Percentiles rank a stretch among this genome's conserved stretches.
Evolutionary conservation across 345 rosid species (phyloP).

Genomic region (Eucalyptus coolabah): DNA sequence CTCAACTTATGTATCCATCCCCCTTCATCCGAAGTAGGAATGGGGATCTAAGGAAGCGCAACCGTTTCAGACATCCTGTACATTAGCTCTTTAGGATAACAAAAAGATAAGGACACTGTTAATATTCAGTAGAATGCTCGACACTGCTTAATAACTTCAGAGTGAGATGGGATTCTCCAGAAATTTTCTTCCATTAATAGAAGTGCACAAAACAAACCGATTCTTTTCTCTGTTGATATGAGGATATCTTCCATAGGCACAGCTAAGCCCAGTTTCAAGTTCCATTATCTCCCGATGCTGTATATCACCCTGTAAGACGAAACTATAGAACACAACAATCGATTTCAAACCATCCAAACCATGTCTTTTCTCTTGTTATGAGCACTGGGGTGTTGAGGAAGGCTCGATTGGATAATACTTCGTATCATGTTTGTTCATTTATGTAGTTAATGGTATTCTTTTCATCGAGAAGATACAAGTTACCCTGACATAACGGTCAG

Average conservation of each 20-base stretch:
- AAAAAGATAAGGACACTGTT: not conserved
- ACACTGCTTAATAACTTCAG: not conserved
- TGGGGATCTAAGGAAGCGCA: not conserved
- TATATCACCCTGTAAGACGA: not conserved
- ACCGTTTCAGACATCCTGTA: not conserved
- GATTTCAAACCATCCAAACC: not conserved
- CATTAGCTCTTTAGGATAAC: not conserved
- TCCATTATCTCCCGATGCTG: not conserved
- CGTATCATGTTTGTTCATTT: not conserved
- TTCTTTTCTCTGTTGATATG: not conserved
- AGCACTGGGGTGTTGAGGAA: not conserved
- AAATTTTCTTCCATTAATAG: not conserved
- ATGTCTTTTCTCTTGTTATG: not conserved
- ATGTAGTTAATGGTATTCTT: not conserved
- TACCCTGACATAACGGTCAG: not conserved
- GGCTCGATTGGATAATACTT: not conserved
- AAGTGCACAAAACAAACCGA: not conserved
- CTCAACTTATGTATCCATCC: not conserved
- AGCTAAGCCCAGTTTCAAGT: not conserved
- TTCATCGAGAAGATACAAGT: not conserved
- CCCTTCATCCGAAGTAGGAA: not conserved
- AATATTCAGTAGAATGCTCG: not conserved
- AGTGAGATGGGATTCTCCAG: not conserved
- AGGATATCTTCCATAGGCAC: not conserved
- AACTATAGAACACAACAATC: not conserved